Base-by-base conservation (phyloP, 495 filamentous ascomycete species). In the Penicillium subrubescens region DNA sequence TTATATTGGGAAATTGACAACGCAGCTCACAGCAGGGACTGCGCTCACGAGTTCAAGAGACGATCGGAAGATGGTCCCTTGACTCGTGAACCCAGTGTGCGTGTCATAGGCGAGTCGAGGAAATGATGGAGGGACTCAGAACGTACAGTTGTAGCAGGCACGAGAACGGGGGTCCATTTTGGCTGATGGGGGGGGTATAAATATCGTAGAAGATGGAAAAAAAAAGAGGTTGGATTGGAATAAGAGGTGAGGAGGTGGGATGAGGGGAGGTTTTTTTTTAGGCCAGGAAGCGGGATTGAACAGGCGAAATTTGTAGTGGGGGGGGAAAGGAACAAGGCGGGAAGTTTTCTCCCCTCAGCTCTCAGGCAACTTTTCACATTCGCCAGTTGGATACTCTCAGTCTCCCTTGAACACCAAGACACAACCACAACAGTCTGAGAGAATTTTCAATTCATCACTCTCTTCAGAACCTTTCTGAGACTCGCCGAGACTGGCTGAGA, bases 101-200 rank as follows among this genome's bases (percentile, higher is more conserved):
- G 61, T 60, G 55, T 43, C 33, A 62, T 59, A 65, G 56, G 55
- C 56, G 59, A 60, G 65, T 29, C 21, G 21, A 56, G 48, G 25
- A 6, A 54, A 57, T 52, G 44, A 41, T 57, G 33, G 25, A 48
- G 46, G 51, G 61, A 64, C 53, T 62, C 61, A 63, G 67, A 61
- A 91, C 89, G 81, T 76, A 92, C 90, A 92, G 81, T 93, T 93
- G 82, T 90, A 93, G 82, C 90, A 93, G 62, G 84, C 88, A 75
- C 89, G 88, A 71, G 69, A 64, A 33, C 81, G 80, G 65, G 73
- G 80, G 62, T 84, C 82, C 83, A 86, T 86, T 64, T 67, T 82
- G 70, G 67, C 53, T 35, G 31, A 51, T 53, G 39, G 43, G 43
- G 46, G 39, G 23, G 46, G 51, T 29, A 25, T 57, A 39, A 6